phyloP scores from a whole-genome alignment of 2,329 filamentous ascomycete genomes.

The Aspergillus aculeatus region DNA sequence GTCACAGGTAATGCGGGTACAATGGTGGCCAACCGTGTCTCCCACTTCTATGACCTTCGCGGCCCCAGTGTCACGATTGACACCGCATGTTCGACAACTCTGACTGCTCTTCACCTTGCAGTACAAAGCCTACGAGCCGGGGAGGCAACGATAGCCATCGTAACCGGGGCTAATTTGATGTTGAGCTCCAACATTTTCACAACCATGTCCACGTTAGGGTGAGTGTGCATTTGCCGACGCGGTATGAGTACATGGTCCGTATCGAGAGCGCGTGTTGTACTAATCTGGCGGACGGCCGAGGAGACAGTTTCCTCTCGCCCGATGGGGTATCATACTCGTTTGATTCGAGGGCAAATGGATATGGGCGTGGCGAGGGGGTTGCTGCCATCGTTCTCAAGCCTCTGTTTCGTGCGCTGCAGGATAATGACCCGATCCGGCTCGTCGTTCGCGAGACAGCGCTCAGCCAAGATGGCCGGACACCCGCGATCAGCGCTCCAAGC shows the following conservation, averaged over 20 bases:
- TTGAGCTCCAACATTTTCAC: too few relatives aligned
- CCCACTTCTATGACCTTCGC: constrained; percentile 29
- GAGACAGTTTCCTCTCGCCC: too few relatives aligned
- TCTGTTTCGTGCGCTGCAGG: constrained; percentile 39
- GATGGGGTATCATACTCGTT: neutral
- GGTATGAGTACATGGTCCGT: too few relatives aligned
- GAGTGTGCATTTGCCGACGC: too few relatives aligned
- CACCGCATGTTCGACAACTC: constrained; percentile 19
- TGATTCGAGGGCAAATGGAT: constrained; percentile 42
- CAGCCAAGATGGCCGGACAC: constrained; percentile 46
- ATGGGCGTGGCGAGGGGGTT: constrained; percentile 4
- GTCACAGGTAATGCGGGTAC: constrained; percentile 18
- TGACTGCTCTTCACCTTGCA: constrained; percentile 13
- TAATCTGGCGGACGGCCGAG: too few relatives aligned
- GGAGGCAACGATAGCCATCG: neutral
- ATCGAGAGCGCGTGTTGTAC: neutral
- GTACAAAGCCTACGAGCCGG: constrained; percentile 16
- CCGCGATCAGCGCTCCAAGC: constrained; percentile 43
- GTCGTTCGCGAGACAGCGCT: constrained; percentile 36
- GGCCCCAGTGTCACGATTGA: constrained; percentile 23
- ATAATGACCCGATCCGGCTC: constrained; percentile 42
- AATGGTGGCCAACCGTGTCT: constrained; percentile 30
- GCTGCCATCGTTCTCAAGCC: constrained; percentile 23
- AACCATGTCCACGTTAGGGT: too few relatives aligned
- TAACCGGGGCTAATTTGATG: neutral